Conservation (phyloP, 148 eudicot genomes). For the Rhododendron simsii region DNA sequence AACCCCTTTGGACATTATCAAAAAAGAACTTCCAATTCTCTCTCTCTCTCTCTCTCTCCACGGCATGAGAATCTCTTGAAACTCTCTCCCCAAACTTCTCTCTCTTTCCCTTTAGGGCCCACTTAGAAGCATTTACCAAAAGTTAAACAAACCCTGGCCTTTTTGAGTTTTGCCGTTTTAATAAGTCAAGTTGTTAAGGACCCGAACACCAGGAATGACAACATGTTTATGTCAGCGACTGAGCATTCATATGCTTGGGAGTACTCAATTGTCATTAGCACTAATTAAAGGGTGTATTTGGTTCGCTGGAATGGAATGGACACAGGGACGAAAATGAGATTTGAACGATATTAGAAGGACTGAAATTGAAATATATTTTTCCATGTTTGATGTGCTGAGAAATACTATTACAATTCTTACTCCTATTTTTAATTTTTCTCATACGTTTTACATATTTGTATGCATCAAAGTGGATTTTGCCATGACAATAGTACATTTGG, state of each 20-base stretch:
- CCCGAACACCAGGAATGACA: constrained; percentile 24
- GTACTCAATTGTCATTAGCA: neutral
- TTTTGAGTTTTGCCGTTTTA: neutral
- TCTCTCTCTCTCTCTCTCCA: neutral
- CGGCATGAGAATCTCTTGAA: neutral
- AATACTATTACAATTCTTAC: too few relatives aligned
- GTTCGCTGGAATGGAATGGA: too few relatives aligned
- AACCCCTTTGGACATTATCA: constrained; percentile 8
- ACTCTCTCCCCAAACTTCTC: neutral
- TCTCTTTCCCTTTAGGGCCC: neutral
- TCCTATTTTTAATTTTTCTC: too few relatives aligned
- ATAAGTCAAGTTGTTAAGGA: neutral
- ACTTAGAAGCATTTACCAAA: neutral
- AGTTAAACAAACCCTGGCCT: neutral
- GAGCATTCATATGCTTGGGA: neutral
- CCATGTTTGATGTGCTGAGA: too few relatives aligned
- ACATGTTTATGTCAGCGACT: constrained; percentile 29
- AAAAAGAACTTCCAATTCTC: neutral
- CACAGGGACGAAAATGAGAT: too few relatives aligned
- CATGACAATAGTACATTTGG: neutral
- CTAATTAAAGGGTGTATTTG: too few relatives aligned
- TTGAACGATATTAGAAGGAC: too few relatives aligned
- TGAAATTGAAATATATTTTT: too few relatives aligned
- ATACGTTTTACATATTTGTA: too few relatives aligned
- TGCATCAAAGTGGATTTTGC: neutral